Evolutionary conservation across 805 yeast species (phyloP).

Genomic region (Debaryomyces hansenii): DNA sequence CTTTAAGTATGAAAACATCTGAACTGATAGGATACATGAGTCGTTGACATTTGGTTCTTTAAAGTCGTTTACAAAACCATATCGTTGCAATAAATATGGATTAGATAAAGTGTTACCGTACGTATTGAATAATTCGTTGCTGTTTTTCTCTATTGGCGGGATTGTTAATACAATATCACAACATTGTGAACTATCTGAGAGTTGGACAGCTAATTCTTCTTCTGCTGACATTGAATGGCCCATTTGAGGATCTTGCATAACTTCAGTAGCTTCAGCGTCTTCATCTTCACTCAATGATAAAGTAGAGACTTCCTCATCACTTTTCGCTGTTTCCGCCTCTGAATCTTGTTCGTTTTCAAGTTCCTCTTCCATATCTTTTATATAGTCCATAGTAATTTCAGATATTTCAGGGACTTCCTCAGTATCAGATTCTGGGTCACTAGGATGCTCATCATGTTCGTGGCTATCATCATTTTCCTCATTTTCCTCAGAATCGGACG

Average conservation of each 20-base stretch:
- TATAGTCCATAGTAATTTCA: slow-evolving; percentile 17
- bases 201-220: slow-evolving; percentile 25
- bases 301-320: slow-evolving; percentile 17
- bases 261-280: slow-evolving; percentile 7
- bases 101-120: slow-evolving; percentile 74
- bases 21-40: slow-evolving; percentile 56
- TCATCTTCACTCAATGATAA: slow-evolving; percentile 13
- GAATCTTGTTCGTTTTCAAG: slow-evolving; percentile 9
- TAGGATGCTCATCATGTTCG: slow-evolving; percentile 14
- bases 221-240: slow-evolving; percentile 5
- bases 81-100: slow-evolving; percentile 64
- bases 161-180: slow-evolving; percentile 65
- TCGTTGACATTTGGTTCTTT: slow-evolving; percentile 50
- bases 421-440: slow-evolving; percentile 13
- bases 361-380: slow-evolving; percentile 21
- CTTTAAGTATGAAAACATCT: slow-evolving; percentile 36
- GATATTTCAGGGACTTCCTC: slow-evolving; percentile 9
- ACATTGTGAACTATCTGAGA: slow-evolving; percentile 46
- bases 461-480: slow-evolving; percentile 6
- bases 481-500: slow-evolving; percentile 3
- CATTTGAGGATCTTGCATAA: slow-evolving; percentile 1
- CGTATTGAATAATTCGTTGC: slow-evolving; percentile 70
- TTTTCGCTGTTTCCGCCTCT: slow-evolving; percentile 14
- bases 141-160: slow-evolving; percentile 41
- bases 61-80: slow-evolving; percentile 70